Evolutionary conservation across 164 flowering plant species (phyloP), one percentile per base, ranked within the genome.

Genomic region (Platanus orientalis): DNA sequence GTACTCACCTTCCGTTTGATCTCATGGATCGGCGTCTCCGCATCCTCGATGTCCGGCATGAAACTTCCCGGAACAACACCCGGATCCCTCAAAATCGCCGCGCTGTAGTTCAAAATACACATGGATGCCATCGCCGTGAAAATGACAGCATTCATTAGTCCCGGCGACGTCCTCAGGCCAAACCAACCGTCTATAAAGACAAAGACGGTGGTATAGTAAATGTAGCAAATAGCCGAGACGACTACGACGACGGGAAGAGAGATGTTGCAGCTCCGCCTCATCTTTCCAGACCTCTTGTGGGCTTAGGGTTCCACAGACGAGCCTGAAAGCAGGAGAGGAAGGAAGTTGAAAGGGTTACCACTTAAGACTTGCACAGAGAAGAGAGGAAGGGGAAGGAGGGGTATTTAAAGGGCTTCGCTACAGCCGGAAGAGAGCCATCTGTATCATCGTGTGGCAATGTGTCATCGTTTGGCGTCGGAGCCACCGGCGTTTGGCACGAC

Each of bases 1-100:
- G 19, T 25, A 25, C 71, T 28, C 12, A 89, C 99, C 95, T 94
- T 94, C 56, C 98, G 88, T 76, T 94, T 94, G 82, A 94, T 85
- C 81, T 94, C 99, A 49, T 91, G 97, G 59, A 94, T 66, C n/a
- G 90, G 84, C 47, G 66, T 78, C 24, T 76, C 80, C 7, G 82
- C 47, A 62, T 88, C 96, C 66, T 94, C 99, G 40, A 94, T 48
- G 62, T 94, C 97, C 7, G 96, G 99, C 66, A 70, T 21, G 71
- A 78, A 94, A 7, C 77, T 54, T 12, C 71, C 32, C 1, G 97
- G 96, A 47, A 94, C 93, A 49, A 73, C 78, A 69, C 99, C 99
- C 10, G 99, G 99, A 75, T 91, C 99, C 52, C 77, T 78, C 53
- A 53, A 49, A 25, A 88, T 69, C 24, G 93, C 82, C 27, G 75